Percentiles rank a stretch among this genome's conserved stretches.
Evolutionary conservation across 768 basidiomycete species (phyloP).

Genomic region (Phaeolepiota aurea): DNA sequence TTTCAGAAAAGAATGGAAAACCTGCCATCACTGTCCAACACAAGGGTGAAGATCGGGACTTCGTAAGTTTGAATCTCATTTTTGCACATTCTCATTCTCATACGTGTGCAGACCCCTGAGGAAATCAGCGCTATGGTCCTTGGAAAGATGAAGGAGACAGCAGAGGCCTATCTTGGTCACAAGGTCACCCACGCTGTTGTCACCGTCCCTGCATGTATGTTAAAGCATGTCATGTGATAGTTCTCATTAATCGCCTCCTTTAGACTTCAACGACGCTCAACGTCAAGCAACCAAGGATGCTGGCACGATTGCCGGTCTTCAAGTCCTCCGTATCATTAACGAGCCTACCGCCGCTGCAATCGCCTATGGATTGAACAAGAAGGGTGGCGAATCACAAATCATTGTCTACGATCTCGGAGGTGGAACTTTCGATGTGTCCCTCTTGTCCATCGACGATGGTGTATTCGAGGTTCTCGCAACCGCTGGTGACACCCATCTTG

Average conservation of each 20-base stretch:
- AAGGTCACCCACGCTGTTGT: slow-evolving; percentile 54
- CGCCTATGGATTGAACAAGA: slow-evolving; percentile 62
- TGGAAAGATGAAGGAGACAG: slow-evolving; percentile 63
- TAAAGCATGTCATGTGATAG: not conserved
- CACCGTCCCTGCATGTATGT: slow-evolving; percentile 49
- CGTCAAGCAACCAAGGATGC: slow-evolving; percentile 66
- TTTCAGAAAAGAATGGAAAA: slow-evolving; percentile 66
- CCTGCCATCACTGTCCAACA: slow-evolving; percentile 69
- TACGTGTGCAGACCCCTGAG: slow-evolving; percentile 39
- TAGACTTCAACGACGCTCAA: slow-evolving; percentile 51
- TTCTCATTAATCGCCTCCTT: slow-evolving; percentile 13
- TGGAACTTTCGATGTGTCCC: slow-evolving; percentile 68
- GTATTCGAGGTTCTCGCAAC: slow-evolving; percentile 69
- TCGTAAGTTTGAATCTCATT: slow-evolving; percentile 25
- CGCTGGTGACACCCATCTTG: slow-evolving; percentile 65
- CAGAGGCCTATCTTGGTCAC: slow-evolving; percentile 59
- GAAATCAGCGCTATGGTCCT: slow-evolving; percentile 64
- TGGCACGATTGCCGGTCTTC: slow-evolving; percentile 56
- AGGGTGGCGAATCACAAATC: slow-evolving; percentile 47
- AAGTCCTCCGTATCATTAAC: slow-evolving; percentile 59
- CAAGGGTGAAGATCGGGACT: slow-evolving; percentile 47
- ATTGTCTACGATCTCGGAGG: slow-evolving; percentile 70
- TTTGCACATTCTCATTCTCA: not conserved
- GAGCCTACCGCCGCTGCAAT: slow-evolving; percentile 67
- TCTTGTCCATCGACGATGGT: slow-evolving; percentile 59